Conservation (phyloP, 2,329 filamentous ascomycete species). For the Coniochaeta sp. region DNA sequence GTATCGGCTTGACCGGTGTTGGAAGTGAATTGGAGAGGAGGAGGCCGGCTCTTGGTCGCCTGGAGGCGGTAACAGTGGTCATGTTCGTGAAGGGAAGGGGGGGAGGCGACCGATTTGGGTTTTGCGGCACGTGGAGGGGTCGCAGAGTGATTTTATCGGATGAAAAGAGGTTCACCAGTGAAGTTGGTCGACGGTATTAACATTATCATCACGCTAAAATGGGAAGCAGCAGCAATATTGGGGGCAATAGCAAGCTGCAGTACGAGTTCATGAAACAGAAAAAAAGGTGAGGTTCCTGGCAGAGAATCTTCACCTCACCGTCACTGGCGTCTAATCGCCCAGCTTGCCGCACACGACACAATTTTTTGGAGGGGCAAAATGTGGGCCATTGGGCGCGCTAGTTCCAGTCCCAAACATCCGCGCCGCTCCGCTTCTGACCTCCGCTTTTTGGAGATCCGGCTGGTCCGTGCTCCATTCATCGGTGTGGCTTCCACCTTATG, state of each 20-base stretch:
- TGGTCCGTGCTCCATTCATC: not conserved
- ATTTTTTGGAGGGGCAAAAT: constrained; percentile 1
- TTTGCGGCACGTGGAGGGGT: not conserved
- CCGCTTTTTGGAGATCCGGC: no score
- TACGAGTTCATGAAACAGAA: no score
- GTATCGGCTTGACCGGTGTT: constrained; percentile 2
- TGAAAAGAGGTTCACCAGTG: not conserved
- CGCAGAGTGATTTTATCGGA: not conserved
- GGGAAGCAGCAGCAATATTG: not conserved
- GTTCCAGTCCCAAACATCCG: not conserved
- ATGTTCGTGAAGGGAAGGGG: not conserved
- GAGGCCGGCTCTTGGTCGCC: not conserved
- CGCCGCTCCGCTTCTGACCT: not conserved
- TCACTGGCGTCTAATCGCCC: not conserved
- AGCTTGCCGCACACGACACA: not conserved
- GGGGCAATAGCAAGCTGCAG: not conserved
- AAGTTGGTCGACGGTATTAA: not conserved
- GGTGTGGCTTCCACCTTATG: no score
- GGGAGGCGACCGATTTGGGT: not conserved
- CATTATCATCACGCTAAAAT: not conserved
- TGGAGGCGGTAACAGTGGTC: not conserved
- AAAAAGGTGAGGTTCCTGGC: no score
- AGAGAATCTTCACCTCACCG: not conserved
- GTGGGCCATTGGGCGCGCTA: not conserved
- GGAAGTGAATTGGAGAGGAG: not conserved